Evolutionary conservation across 2,329 filamentous ascomycete genomes (phyloP).

Genomic region (Sporothrix pseudoabietina): DNA sequence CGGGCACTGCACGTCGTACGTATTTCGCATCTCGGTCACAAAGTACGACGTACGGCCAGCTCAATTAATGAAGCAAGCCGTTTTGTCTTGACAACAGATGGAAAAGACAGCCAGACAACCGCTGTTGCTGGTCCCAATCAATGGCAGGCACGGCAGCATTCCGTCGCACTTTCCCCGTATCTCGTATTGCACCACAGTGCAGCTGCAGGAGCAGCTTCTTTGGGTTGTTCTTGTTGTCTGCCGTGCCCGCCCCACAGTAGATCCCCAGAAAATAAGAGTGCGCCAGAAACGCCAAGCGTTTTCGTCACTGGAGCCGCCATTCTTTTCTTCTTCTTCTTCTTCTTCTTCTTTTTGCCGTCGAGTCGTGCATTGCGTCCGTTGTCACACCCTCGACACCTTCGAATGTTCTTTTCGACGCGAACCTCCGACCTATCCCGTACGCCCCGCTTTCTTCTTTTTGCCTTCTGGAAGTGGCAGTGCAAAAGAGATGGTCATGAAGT

Average conservation of each 20-base stretch:
- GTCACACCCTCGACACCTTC: neutral
- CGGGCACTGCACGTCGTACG: neutral
- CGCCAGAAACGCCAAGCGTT: constrained; percentile 15
- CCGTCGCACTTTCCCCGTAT: neutral
- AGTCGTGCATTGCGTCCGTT: constrained; percentile 8
- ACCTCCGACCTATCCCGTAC: neutral
- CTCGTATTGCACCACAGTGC: neutral
- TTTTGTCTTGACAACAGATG: neutral
- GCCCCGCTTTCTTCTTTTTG: constrained; percentile 16
- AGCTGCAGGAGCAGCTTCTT: no score
- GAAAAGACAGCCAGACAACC: neutral
- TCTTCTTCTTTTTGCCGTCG: neutral
- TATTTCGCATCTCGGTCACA: constrained; percentile 1
- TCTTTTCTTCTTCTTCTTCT: neutral
- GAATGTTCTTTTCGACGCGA: neutral
- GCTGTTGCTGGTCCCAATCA: neutral
- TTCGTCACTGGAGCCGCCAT: neutral
- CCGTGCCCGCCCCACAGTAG: constrained; percentile 7
- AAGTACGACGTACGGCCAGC: neutral
- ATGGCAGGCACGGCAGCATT: neutral
- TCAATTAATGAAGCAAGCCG: neutral
- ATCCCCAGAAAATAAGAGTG: constrained; percentile 11
- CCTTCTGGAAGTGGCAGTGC: constrained; percentile 24
- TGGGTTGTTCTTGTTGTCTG: no score
- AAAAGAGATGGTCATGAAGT: neutral